Base-by-base conservation (phyloP, 1,284 basidiomycete species). In the Neolentinus lepideus region DNA sequence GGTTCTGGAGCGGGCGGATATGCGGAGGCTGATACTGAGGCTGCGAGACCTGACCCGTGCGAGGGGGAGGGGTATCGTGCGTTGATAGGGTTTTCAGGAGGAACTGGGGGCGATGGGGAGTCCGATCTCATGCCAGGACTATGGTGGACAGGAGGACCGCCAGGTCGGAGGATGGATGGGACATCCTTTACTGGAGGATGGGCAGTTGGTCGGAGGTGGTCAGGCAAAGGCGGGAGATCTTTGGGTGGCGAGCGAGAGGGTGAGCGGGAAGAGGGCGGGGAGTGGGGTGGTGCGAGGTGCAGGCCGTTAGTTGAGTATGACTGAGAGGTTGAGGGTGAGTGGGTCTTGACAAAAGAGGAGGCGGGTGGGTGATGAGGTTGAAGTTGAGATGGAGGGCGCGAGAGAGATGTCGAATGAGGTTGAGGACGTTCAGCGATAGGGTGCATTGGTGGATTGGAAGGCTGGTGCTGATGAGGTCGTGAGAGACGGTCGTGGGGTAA, bases 61-160 rank as follows among this genome's bases (percentile, higher is more conserved):
- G 47, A 29, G 47, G 47, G 47, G 11, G 47, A 50, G 11, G 47
- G 47, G 47, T 50, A 50, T 29, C 47, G 4, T 14, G 47, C 47
- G 24, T 50, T 25, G 27, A 50, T 50, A 11, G 47, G 47, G n/a
- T 50, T 21, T 16, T 50, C 47, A 25, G 47, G 47, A 6, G 47
- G 47, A n/a, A 50, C 47, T 29, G 47, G 47, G 25, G 24, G 47
- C 21, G 47, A 50, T n/a, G 47, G 47, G 6, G 24, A 50, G 24
- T 21, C 11, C 14, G 47, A 29, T 10, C 3, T n/a, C 21, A 3
- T 14, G 11, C 22, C 16, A 50, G 16, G 47, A 26, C 27, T 50
- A 12, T 50, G 38, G 16, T n/a, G 6, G 38, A 9, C 8, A 4
- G 6, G 16, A 16, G 47, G 10, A 25, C 27, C 27, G 24, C 47